Evolutionary conservation across 2,329 filamentous ascomycete genomes (phyloP).

Genomic region (Xylariaceae sp.): DNA sequence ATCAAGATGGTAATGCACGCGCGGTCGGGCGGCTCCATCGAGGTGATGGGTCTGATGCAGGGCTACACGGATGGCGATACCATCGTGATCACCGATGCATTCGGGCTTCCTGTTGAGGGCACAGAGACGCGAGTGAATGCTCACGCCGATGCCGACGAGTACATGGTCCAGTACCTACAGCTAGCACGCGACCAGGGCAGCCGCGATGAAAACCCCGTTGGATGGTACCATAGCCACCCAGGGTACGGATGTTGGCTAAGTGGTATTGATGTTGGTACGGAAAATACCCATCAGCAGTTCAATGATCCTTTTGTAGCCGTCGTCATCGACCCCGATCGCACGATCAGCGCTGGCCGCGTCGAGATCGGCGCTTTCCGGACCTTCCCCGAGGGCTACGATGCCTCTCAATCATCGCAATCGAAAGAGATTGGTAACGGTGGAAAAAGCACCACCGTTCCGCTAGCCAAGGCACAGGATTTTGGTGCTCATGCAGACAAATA

Average conservation of each 20-base stretch:
- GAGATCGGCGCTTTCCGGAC: conserved; percentile 97
- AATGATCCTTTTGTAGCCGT: conserved; percentile 91
- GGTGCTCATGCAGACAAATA: conserved; percentile 87
- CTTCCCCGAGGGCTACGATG: conserved; percentile 69
- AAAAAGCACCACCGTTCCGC: conserved; percentile 59
- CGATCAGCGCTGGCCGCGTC: conserved; percentile 88
- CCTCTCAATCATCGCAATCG: conserved; percentile 23
- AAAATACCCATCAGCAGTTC: conserved; percentile 77
- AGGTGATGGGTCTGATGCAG: conserved; percentile 98
- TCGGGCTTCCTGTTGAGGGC: conserved; percentile 89
- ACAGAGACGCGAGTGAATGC: conserved; percentile 99
- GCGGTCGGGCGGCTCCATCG: conserved; percentile 83
- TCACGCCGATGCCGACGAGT: conserved; percentile 92
- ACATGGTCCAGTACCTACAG: conserved; percentile 82
- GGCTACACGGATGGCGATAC: conserved; percentile 81
- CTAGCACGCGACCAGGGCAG: conserved; percentile 65
- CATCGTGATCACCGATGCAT: conserved; percentile 90
- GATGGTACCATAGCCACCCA: conserved; percentile 97
- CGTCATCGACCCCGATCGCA: conserved; percentile 93
- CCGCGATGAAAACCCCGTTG: conserved; percentile 83
- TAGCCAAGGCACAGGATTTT: conserved; percentile 94
- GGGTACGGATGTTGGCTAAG: conserved; percentile 98
- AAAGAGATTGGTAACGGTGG: conserved; percentile 24
- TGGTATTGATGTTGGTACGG: conserved; percentile 89
- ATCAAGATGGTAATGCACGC: conserved; percentile 99